Conservation (phyloP, 208 protist species). For the Leishmania aethiopica region DNA sequence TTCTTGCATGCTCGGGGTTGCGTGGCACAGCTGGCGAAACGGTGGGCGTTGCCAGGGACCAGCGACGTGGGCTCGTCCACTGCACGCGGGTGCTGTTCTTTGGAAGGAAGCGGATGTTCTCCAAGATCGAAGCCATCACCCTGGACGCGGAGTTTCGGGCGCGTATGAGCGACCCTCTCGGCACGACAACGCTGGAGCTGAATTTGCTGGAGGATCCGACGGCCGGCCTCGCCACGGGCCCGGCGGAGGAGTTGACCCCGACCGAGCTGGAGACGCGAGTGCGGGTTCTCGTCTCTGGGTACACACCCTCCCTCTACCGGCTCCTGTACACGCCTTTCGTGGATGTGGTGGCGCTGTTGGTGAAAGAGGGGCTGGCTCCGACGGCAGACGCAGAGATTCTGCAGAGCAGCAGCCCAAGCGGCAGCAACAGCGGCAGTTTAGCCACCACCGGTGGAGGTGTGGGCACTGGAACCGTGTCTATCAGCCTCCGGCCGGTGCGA, state of each 20-base stretch:
- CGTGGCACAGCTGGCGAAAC: background rate
- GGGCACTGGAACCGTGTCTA: background rate
- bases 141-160: slow-evolving; percentile 3
- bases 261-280: slow-evolving; percentile 74
- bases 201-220: slow-evolving; percentile 89
- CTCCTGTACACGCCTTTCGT: slow-evolving; percentile 82
- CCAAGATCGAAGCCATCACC: background rate
- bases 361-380: slow-evolving; percentile 52
- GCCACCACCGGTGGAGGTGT: background rate
- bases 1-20: background rate
- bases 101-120: background rate
- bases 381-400: slow-evolving; percentile 2
- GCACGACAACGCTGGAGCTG: slow-evolving; percentile 41
- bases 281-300: slow-evolving; percentile 53
- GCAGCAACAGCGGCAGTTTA: background rate
- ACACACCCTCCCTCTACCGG: slow-evolving; percentile 56
- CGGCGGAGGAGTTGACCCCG: slow-evolving; percentile 73
- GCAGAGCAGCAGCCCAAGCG: slow-evolving; percentile 1
- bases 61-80: background rate
- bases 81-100: background rate
- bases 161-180: background rate
- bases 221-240: slow-evolving; percentile 66
- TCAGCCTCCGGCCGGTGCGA: slow-evolving; percentile 18
- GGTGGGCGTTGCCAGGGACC: background rate
- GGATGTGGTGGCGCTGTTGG: slow-evolving; percentile 58